Evolutionary conservation across 1,284 basidiomycete genomes (phyloP).

Genomic region (Coniophora puteana): DNA sequence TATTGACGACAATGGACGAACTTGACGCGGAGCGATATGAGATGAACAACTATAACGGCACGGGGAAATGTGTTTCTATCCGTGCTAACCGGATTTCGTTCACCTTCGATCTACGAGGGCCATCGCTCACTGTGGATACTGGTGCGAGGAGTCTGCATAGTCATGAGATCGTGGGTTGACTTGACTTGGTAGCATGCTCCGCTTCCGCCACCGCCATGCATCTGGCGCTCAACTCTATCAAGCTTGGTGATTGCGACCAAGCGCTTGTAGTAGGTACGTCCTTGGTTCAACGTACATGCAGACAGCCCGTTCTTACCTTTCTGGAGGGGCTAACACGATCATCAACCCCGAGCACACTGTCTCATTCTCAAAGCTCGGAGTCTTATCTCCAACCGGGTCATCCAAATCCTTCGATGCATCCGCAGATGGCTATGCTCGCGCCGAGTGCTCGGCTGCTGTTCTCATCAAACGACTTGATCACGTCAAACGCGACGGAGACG

Average conservation of each 20-base stretch:
- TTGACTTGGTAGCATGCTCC: neutral
- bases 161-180: neutral
- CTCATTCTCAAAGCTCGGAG: conserved; percentile 28
- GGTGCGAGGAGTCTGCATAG: conserved; percentile 11
- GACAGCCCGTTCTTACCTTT: neutral
- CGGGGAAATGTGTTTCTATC: conserved; percentile 25
- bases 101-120: conserved; percentile 20
- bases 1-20: conserved; percentile 23
- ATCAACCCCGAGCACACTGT: conserved; percentile 24
- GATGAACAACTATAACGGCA: conserved; percentile 21
- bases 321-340: conserved; percentile 25
- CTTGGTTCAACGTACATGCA: neutral
- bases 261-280: neutral
- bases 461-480: conserved; percentile 27
- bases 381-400: conserved; percentile 1
- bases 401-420: neutral
- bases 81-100: conserved; percentile 32
- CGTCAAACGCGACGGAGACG: conserved; percentile 20
- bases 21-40: conserved; percentile 25
- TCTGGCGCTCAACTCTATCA: neutral
- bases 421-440: conserved; percentile 4
- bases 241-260: conserved; percentile 1
- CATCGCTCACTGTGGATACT: conserved; percentile 34
- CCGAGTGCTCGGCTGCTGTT: conserved; percentile 24
- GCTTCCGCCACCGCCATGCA: conserved; percentile 2